A percentile compares a stretch with the other conserved stretches of the same genome.
Evolutionary conservation across 2,329 filamentous ascomycete genomes (phyloP).

Genomic region (Scytalidium lignicola): DNA sequence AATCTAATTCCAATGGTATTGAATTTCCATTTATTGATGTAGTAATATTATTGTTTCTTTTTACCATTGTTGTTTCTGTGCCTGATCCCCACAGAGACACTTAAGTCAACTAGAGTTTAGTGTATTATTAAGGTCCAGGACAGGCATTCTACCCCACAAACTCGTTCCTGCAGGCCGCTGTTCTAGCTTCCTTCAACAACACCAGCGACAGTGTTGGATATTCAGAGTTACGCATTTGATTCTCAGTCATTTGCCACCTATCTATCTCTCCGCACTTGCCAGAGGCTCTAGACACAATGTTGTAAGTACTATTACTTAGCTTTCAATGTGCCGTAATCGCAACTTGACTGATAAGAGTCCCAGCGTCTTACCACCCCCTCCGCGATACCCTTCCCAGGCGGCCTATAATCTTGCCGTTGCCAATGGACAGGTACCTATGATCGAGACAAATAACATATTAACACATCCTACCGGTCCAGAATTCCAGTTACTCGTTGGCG

Average conservation of each 20-base stretch:
- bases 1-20: no score
- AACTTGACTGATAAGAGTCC: slow-evolving; percentile 16
- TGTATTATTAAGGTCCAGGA: not conserved
- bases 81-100: not conserved
- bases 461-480: slow-evolving; percentile 75
- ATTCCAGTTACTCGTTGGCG: slow-evolving; percentile 86
- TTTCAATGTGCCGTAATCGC: not conserved
- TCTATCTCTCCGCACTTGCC: slow-evolving; percentile 11
- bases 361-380: slow-evolving; percentile 75
- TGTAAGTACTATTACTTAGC: slow-evolving; percentile 17
- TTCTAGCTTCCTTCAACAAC: not conserved
- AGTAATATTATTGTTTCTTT: not conserved
- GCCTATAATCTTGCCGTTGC: slow-evolving; percentile 69
- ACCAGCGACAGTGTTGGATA: not conserved
- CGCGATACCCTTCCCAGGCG: slow-evolving; percentile 71
- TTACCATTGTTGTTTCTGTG: not conserved
- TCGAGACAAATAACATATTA: slow-evolving; percentile 92
- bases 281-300: slow-evolving; percentile 19
- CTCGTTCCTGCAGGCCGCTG: not conserved
- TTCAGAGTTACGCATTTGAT: not conserved
- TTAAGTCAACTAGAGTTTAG: not conserved
- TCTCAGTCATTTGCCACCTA: not conserved
- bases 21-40: no score
- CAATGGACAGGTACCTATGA: slow-evolving; percentile 66
- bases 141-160: not conserved